Conservation (phyloP, 176 grass and related monocot genomes). For the Hsuehochloa calcarea region DNA sequence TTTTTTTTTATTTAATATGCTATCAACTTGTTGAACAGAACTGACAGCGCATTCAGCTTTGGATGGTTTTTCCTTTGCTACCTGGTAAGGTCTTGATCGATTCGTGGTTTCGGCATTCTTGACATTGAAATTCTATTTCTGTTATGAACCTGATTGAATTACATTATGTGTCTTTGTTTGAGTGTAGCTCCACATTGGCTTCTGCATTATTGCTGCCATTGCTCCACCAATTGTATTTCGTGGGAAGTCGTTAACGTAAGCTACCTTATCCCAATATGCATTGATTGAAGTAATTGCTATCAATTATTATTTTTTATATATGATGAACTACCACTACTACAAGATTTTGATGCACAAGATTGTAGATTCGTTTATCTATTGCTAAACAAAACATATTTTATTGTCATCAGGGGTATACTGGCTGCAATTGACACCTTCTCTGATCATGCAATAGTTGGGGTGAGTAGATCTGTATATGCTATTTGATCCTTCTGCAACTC, state of each 20-base stretch:
- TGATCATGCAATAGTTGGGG: conserved; percentile 68
- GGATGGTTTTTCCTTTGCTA: conserved; percentile 77
- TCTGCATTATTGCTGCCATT: conserved; percentile 66
- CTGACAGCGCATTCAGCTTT: conserved; percentile 66
- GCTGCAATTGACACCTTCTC: conserved; percentile 87
- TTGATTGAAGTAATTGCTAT: background rate
- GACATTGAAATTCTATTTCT: conserved; percentile 14
- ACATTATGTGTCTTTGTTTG: conserved; percentile 1
- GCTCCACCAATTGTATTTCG: conserved; percentile 62
- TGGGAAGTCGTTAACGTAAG: conserved; percentile 67
- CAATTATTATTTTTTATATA: background rate
- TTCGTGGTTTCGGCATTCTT: conserved; percentile 5
- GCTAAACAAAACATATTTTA: conserved; percentile 19
- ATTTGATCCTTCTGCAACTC: background rate
- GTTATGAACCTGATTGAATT: conserved; percentile 20
- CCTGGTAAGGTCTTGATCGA: conserved; percentile 42
- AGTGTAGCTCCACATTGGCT: conserved; percentile 59
- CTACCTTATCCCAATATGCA: background rate
- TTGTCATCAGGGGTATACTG: conserved; percentile 71
- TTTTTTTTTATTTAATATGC: conserved; percentile 22
- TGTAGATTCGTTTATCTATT: background rate
- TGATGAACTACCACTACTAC: background rate
- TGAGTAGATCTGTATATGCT: conserved; percentile 42
- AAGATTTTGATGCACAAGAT: background rate
- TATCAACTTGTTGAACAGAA: conserved; percentile 51